These are phyloP conservation scores for Vachellia collinsii DNA, from an alignment of 306 rosid genomes.

Conservation along the genomic window DNA sequence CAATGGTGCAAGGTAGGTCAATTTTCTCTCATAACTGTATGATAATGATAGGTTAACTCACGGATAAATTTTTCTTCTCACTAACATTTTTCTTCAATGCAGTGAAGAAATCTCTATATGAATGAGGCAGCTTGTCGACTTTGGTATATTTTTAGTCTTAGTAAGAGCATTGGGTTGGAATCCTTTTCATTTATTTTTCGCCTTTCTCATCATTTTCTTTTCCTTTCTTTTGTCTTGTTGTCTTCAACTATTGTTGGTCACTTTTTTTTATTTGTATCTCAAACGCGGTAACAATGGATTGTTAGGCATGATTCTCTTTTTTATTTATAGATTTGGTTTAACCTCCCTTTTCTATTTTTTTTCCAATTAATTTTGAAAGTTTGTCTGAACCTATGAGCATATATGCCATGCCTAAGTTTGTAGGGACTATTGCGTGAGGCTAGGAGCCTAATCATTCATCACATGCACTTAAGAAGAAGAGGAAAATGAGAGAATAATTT, in stretches of 20 bases:
- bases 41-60: slow-evolving; percentile 1
- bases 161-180: slow-evolving; percentile 33
- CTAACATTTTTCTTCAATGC: slow-evolving; percentile 15
- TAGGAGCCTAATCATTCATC: neutral
- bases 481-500: no score
- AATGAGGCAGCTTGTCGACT: slow-evolving; percentile 13
- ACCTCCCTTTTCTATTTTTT: neutral
- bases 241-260: slow-evolving; percentile 31
- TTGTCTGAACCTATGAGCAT: no score
- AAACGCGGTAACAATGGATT: slow-evolving; percentile 27
- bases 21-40: neutral
- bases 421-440: no score
- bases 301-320: slow-evolving; percentile 22
- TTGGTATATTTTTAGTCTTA: slow-evolving; percentile 26
- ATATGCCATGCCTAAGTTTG: neutral
- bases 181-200: neutral
- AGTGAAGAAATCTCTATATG: slow-evolving; percentile 28
- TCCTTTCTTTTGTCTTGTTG: neutral
- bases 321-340: neutral
- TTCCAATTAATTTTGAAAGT: neutral
- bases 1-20: slow-evolving; percentile 37
- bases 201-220: neutral
- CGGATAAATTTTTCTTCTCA: slow-evolving; percentile 17
- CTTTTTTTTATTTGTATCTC: slow-evolving; percentile 7
- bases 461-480: no score